Conservation (phyloP, 2,329 filamentous ascomycete genomes). For the Trichoderma brevicompactum region DNA sequence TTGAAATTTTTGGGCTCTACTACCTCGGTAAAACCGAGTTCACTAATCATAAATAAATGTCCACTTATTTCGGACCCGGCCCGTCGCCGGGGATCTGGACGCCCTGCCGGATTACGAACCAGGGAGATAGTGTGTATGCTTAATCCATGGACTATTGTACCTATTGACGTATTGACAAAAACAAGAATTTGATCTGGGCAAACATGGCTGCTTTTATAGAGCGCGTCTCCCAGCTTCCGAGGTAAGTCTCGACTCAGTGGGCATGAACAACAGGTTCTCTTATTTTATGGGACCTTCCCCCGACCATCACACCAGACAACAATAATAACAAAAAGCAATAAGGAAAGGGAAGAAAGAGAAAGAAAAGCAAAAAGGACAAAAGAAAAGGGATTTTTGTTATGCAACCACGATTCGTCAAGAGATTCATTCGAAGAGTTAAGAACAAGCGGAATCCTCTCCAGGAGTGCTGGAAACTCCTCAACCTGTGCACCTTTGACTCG, state of each 20-base stretch:
- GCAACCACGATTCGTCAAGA: neutral
- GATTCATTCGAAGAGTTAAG: neutral
- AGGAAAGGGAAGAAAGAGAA: neutral
- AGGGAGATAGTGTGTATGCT: neutral
- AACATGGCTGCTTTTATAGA: constrained; percentile 2
- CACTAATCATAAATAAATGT: constrained; percentile 11
- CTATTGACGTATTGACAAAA: neutral
- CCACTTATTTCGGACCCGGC: constrained; percentile 20
- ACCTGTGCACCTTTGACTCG: neutral
- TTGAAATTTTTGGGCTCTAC: neutral
- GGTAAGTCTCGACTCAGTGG: neutral
- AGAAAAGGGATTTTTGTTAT: neutral
- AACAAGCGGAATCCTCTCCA: neutral
- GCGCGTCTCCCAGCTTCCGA: neutral
- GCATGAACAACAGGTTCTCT: neutral
- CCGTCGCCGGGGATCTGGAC: constrained; percentile 4
- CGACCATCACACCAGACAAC: neutral
- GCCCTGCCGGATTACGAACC: constrained; percentile 14
- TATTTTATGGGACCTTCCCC: neutral
- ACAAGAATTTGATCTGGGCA: neutral
- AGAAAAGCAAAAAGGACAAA: neutral
- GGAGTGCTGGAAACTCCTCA: neutral
- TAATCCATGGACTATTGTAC: neutral
- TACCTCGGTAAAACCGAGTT: constrained; percentile 13
- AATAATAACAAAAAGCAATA: neutral